Conservation (phyloP, 1,284 basidiomycete species). For the Neolentinus lepideus region DNA sequence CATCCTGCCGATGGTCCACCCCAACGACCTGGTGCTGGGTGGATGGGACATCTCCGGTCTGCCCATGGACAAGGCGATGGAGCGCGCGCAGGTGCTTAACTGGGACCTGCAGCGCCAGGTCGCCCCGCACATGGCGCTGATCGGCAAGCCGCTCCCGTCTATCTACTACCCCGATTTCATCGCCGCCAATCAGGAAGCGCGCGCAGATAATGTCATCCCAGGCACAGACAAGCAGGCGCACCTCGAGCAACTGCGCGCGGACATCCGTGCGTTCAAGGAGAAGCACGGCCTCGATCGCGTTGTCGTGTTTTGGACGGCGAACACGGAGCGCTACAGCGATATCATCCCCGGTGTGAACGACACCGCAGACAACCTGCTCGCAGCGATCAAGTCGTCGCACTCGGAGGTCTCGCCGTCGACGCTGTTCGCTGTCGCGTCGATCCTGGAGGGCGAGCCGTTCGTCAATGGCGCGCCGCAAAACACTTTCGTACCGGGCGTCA, state of each 20-base stretch:
- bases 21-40: slow-evolving; percentile 95
- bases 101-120: slow-evolving; percentile 98
- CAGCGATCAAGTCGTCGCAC: slow-evolving; percentile 81
- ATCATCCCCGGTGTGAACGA: slow-evolving; percentile 95
- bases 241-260: slow-evolving; percentile 86
- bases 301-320: slow-evolving; percentile 96
- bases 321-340: slow-evolving; percentile 97
- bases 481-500: slow-evolving; percentile 96
- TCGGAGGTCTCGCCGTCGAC: slow-evolving; percentile 93
- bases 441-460: slow-evolving; percentile 93
- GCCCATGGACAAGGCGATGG: slow-evolving; percentile 89
- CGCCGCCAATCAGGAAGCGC: slow-evolving; percentile 95
- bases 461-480: slow-evolving; percentile 99
- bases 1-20: slow-evolving; percentile 97
- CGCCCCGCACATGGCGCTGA: slow-evolving; percentile 75
- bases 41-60: slow-evolving; percentile 96
- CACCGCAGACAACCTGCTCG: slow-evolving; percentile 85
- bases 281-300: slow-evolving; percentile 81
- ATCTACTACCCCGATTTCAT: slow-evolving; percentile 97
- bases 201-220: slow-evolving; percentile 89
- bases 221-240: slow-evolving; percentile 87
- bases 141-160: slow-evolving; percentile 85
- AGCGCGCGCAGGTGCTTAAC: slow-evolving; percentile 90
- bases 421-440: slow-evolving; percentile 92
- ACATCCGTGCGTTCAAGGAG: slow-evolving; percentile 92